These are phyloP conservation scores for Suillus luteus DNA, from an alignment of 768 basidiomycete species.

Conservation along the genomic window DNA sequence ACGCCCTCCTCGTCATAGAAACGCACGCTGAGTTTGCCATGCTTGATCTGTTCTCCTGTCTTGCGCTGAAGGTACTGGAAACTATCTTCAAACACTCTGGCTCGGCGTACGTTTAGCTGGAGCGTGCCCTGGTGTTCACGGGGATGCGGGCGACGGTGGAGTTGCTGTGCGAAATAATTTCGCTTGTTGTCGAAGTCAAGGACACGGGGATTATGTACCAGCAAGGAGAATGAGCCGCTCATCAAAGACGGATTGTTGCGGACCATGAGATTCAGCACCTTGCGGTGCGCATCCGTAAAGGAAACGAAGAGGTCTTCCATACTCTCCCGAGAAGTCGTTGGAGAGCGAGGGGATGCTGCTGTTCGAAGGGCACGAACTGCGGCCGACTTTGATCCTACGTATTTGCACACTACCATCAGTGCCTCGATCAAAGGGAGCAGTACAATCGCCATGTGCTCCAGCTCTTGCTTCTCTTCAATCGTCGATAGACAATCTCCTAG, in stretches of 20 bases:
- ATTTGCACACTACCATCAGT: constrained; percentile 98
- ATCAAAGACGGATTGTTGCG: constrained; percentile 97
- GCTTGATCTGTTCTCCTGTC: constrained; percentile 94
- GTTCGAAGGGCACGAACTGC: constrained; percentile 56
- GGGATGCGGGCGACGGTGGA: constrained; percentile 78
- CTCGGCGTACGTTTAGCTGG: constrained; percentile 86
- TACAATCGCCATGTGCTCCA: constrained; percentile 89
- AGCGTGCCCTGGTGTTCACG: constrained; percentile 83
- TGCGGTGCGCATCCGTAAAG: constrained; percentile 92
- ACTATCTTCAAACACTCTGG: constrained; percentile 96
- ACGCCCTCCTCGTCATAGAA: constrained; percentile 98
- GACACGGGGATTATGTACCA: constrained; percentile 94
- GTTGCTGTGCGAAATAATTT: constrained; percentile 91
- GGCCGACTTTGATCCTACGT: constrained; percentile 72
- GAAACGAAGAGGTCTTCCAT: constrained; percentile 91
- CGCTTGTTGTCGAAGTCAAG: constrained; percentile 99
- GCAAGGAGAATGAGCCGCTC: constrained; percentile 95
- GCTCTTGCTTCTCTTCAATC: constrained; percentile 78
- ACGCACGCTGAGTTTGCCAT: constrained; percentile 93
- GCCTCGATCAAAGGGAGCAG: constrained; percentile 94
- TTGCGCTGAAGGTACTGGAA: constrained; percentile 90
- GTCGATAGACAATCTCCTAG: constrained; percentile 87
- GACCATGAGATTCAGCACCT: constrained; percentile 95
- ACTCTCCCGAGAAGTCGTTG: constrained; percentile 67
- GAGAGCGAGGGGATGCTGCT: constrained; percentile 69